Conservation (phyloP, 2,329 filamentous ascomycete genomes). For the Apiospora sp. region DNA sequence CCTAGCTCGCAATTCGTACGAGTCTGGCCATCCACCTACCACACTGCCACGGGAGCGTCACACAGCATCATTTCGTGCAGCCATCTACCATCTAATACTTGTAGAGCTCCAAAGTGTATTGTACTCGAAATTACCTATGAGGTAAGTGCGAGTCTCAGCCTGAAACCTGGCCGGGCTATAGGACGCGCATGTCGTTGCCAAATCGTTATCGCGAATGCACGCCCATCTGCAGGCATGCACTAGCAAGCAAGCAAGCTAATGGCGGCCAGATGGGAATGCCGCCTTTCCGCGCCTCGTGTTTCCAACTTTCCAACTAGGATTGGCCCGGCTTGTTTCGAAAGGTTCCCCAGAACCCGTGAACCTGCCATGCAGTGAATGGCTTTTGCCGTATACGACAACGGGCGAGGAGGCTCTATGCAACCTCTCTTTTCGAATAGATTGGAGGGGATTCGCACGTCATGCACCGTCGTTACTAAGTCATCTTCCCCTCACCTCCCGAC, state of each 20-base stretch:
- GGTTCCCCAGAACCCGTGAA: background rate
- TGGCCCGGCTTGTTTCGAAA: conserved; percentile 3
- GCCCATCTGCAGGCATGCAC: background rate
- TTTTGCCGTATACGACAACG: background rate
- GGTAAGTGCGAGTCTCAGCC: conserved; percentile 12
- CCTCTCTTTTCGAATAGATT: conserved; percentile 9
- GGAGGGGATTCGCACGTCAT: conserved; percentile 5
- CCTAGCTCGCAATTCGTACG: background rate
- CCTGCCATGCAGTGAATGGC: background rate
- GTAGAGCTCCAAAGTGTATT: background rate
- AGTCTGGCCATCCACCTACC: no score
- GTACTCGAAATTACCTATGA: background rate
- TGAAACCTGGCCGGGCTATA: background rate
- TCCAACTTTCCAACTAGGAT: conserved; percentile 16
- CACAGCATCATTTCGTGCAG: background rate
- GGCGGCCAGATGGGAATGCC: background rate
- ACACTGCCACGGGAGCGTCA: background rate
- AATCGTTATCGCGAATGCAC: background rate
- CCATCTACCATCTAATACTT: background rate
- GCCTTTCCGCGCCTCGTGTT: conserved; percentile 15
- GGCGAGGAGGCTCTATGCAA: background rate
- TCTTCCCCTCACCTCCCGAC: conserved; percentile 2
- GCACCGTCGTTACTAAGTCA: conserved; percentile 8
- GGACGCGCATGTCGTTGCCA: background rate
- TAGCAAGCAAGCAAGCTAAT: background rate